Percentiles rank a stretch among this genome's conserved stretches.
phyloP scores from a whole-genome alignment of 1,284 basidiomycete species.

The Phlebopus sp. region DNA sequence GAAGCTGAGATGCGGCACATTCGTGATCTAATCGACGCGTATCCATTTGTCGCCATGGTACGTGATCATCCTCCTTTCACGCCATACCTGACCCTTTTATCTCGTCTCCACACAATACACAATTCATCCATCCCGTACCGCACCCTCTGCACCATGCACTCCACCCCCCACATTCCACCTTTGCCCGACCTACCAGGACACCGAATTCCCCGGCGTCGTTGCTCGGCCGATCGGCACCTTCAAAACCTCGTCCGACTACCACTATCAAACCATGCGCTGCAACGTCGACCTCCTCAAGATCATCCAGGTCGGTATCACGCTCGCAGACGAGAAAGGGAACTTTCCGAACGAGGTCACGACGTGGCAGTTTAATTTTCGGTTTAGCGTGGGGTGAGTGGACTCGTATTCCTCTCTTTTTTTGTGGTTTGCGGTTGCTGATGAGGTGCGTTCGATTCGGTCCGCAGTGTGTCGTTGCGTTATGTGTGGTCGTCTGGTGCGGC shows the following conservation, averaged over 20 bases:
- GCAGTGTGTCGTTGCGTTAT: no score
- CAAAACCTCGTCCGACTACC: constrained; percentile 96
- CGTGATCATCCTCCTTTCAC: constrained; percentile 30
- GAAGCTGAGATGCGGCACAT: constrained; percentile 90
- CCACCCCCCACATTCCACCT: no score
- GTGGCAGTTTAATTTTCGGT: constrained; percentile 99
- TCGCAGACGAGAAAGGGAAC: constrained; percentile 92
- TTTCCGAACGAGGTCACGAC: constrained; percentile 87
- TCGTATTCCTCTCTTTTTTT: no score
- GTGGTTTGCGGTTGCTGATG: no score
- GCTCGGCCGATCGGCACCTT: constrained; percentile 96
- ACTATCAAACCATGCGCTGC: constrained; percentile 99
- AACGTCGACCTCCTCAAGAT: constrained; percentile 98
- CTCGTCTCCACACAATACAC: constrained; percentile 11
- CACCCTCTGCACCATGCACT: no score
- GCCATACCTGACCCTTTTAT: constrained; percentile 11
- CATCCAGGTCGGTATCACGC: constrained; percentile 94
- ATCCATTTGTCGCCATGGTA: constrained; percentile 96
- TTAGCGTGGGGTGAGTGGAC: constrained; percentile 83
- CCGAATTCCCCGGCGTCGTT: constrained; percentile 98
- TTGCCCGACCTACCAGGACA: constrained; percentile 61
- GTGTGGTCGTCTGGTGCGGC: no score
- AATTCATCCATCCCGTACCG: no score
- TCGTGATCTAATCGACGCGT: constrained; percentile 83
- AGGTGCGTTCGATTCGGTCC: no score